Evolutionary conservation across 352 stramenopile species (phyloP), one percentile per base, ranked within the genome.

Genomic region (Vaucheria bursata): DNA sequence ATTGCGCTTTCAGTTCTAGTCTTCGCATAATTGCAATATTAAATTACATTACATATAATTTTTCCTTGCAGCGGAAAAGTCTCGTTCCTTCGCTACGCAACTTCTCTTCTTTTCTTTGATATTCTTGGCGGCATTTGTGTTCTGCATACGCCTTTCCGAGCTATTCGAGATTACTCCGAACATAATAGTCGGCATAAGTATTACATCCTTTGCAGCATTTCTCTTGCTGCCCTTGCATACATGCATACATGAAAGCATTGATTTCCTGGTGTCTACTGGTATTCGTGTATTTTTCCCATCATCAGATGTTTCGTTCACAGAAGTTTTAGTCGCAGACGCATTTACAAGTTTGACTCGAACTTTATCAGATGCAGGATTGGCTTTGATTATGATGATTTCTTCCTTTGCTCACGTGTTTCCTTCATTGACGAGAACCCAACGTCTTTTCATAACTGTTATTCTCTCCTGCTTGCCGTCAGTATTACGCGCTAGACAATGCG

Each of bases 321-420:
- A 85, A 68, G 70, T 85, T 25, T 45, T 85, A n/a, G 52, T 85
- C 35, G 79, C 79, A 5, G 79, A 85, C 68, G 79, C 79, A 6
- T 32, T 85, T 1, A 77, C 53, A 4, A 81, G 71, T 39, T 39
- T 85, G 1, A 84, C 79, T 0, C 64, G 80, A n/a, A 66, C 83
- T 0, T 76, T 85, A 25, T 76, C 75, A 36, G 79, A 85, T 50
- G 59, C 79, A 25, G 79, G 59, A 0, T 45, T 81, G 4, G 70
- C 77, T 1, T 52, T 80, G 32, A 50, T 84, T 34, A 49, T 77
- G 64, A 34, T 68, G 18, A 77, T 12, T 35, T 76, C 35, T 75
- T 69, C 38, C 0, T 71, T 36, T 45, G 71, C 32, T 35, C 29
- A 25, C 45, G 12, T 25, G 12, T 12, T 25, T 12, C 45, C 45